These are phyloP conservation scores for Coemansia sp. DNA, from an alignment of 192 early-diverging fungal genomes.

Conservation along the genomic window DNA sequence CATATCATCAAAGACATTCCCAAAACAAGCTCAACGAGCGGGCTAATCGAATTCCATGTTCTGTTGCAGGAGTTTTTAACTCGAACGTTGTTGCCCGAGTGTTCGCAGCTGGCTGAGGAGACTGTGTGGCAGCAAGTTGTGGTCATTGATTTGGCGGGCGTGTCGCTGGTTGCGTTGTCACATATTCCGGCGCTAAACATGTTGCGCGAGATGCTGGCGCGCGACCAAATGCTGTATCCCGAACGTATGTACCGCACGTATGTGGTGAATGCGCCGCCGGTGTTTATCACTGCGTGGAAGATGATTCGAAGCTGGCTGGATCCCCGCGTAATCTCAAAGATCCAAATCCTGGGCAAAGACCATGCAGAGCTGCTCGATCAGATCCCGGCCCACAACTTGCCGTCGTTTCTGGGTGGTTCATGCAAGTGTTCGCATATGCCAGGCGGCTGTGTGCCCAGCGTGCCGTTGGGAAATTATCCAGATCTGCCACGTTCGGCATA, in stretches of 20 bases:
- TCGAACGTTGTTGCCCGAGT: constrained; percentile 75
- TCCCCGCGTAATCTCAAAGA: constrained; percentile 62
- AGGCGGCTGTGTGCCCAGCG: constrained; percentile 61
- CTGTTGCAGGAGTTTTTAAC: constrained; percentile 70
- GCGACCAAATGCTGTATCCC: constrained; percentile 93
- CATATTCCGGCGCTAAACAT: constrained; percentile 69
- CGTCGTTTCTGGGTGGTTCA: constrained; percentile 67
- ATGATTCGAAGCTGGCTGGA: constrained; percentile 77
- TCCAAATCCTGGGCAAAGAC: constrained; percentile 63
- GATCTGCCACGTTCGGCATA: constrained; percentile 49
- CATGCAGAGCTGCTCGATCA: constrained; percentile 61
- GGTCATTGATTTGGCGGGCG: constrained; percentile 89
- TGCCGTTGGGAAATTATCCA: constrained; percentile 32
- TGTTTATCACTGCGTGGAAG: constrained; percentile 83
- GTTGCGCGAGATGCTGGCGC: constrained; percentile 70
- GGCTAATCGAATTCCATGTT: constrained; percentile 68
- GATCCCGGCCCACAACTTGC: constrained; percentile 67
- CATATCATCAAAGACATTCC: constrained; percentile 67
- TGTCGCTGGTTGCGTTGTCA: constrained; percentile 68
- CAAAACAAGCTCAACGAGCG: constrained; percentile 59
- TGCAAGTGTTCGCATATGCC: constrained; percentile 75
- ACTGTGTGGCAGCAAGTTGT: constrained; percentile 81
- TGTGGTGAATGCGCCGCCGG: constrained; percentile 89
- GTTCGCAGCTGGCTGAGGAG: constrained; percentile 63
- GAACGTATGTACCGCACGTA: constrained; percentile 90